Percentiles rank a stretch among this genome's conserved stretches.
These are phyloP conservation scores for Chrysosporium queenslandicum DNA, from an alignment of 2,329 filamentous ascomycete species.

Conservation along the genomic window DNA sequence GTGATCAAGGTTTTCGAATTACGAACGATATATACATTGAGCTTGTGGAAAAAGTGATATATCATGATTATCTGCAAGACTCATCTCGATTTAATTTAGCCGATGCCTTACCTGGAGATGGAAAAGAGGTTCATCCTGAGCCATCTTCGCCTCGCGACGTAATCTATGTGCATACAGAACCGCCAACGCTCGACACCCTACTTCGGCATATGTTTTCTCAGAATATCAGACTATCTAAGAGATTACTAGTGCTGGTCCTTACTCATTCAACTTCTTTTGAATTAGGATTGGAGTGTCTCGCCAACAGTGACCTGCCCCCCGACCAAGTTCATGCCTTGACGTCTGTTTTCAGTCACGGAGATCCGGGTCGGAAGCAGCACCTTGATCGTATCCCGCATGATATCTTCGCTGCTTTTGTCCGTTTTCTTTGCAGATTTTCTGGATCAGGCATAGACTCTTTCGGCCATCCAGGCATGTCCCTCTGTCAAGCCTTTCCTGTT, in stretches of 20 bases:
- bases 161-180: constrained; percentile 46
- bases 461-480: neutral
- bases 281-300: constrained; percentile 37
- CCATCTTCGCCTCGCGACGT: constrained; percentile 48
- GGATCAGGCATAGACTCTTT: neutral
- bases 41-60: constrained; percentile 49
- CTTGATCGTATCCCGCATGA: constrained; percentile 27
- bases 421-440: constrained; percentile 31
- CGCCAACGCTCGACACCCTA: constrained; percentile 45
- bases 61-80: constrained; percentile 19
- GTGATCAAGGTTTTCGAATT: constrained; percentile 34
- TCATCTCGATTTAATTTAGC: neutral
- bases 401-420: constrained; percentile 39
- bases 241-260: constrained; percentile 44
- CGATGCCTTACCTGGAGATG: constrained; percentile 45
- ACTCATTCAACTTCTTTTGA: constrained; percentile 32
- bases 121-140: constrained; percentile 44
- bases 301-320: constrained; percentile 28
- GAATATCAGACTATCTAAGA: constrained; percentile 35
- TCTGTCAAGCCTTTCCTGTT: constrained; percentile 5
- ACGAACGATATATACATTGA: constrained; percentile 42
- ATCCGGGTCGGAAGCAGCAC: constrained; percentile 9
- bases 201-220: constrained; percentile 42
- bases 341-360: neutral
- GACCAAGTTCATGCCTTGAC: constrained; percentile 20